Conservation (phyloP, 2,329 filamentous ascomycete genomes). For the Verticillium nonalfalfae region DNA sequence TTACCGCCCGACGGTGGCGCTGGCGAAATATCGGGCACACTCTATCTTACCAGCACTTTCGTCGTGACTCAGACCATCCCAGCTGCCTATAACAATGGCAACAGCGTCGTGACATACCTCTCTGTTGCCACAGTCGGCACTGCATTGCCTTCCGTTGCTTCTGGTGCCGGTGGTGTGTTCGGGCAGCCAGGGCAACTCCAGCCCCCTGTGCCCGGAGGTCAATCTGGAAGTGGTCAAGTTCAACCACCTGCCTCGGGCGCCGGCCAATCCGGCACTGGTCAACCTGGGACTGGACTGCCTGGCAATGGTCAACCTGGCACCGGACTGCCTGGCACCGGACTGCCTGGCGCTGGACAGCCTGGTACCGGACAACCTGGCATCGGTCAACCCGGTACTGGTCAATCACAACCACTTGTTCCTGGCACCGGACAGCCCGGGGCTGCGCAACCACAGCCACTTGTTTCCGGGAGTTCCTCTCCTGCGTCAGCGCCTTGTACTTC, state of each 20-base stretch:
- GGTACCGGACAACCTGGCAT: not conserved
- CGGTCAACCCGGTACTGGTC: not conserved
- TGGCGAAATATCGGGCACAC: not conserved
- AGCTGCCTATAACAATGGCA: not conserved
- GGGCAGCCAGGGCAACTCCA: not conserved
- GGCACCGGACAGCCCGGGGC: not conserved
- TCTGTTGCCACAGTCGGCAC: not conserved
- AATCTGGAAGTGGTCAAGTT: not conserved
- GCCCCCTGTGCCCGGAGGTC: not conserved
- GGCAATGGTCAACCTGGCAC: not conserved
- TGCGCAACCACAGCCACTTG: not conserved
- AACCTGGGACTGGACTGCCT: not conserved
- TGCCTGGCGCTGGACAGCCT: not conserved
- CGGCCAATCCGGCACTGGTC: not conserved
- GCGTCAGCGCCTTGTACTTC: not conserved
- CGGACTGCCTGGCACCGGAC: not conserved
- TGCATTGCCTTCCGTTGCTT: not conserved
- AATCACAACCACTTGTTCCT: not conserved
- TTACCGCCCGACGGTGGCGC: not conserved
- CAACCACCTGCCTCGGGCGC: not conserved
- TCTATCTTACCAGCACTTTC: conserved; percentile 1
- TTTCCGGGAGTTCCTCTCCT: not conserved
- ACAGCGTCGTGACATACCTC: not conserved
- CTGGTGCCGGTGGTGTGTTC: not conserved
- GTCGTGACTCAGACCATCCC: not conserved